Conservation (phyloP, 129 eudicot species). For the Pittosporum tobira region DNA sequence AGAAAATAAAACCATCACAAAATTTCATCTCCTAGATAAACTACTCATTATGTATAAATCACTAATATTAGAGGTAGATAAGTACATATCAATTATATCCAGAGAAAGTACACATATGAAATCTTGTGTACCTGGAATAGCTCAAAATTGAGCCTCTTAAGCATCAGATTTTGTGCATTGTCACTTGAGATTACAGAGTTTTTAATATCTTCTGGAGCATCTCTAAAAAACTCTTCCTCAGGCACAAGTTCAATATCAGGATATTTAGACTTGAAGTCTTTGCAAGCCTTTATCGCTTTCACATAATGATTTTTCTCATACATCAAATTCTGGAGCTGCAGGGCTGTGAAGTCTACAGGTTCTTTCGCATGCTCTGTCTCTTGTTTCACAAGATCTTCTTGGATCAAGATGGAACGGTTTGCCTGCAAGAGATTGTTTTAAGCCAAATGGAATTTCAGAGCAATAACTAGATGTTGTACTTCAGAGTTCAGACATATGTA, state of each 20-base stretch:
- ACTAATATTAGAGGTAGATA: neutral
- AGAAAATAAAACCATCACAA: no score
- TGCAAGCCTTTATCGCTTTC: constrained; percentile 95
- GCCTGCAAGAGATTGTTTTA: constrained; percentile 38
- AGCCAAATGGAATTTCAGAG: neutral
- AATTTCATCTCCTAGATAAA: no score
- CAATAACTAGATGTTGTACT: neutral
- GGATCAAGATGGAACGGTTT: constrained; percentile 83
- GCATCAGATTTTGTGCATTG: constrained; percentile 72
- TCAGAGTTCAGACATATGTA: no score
- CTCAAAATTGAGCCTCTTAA: constrained; percentile 92
- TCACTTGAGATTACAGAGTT: constrained; percentile 48
- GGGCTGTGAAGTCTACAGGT: constrained; percentile 91
- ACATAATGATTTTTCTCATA: constrained; percentile 91
- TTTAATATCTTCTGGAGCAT: constrained; percentile 82
- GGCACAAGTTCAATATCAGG: constrained; percentile 94
- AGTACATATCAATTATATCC: neutral
- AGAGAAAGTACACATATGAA: neutral
- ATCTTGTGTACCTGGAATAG: constrained; percentile 63
- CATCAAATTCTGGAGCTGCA: constrained; percentile 98
- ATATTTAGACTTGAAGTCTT: constrained; percentile 86
- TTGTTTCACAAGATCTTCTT: constrained; percentile 85
- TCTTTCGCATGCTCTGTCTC: constrained; percentile 97
- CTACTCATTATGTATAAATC: neutral
- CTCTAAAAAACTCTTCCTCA: constrained; percentile 71